Evolutionary conservation across 495 filamentous ascomycete genomes (phyloP).

Genomic region (Immersiella caudata): DNA sequence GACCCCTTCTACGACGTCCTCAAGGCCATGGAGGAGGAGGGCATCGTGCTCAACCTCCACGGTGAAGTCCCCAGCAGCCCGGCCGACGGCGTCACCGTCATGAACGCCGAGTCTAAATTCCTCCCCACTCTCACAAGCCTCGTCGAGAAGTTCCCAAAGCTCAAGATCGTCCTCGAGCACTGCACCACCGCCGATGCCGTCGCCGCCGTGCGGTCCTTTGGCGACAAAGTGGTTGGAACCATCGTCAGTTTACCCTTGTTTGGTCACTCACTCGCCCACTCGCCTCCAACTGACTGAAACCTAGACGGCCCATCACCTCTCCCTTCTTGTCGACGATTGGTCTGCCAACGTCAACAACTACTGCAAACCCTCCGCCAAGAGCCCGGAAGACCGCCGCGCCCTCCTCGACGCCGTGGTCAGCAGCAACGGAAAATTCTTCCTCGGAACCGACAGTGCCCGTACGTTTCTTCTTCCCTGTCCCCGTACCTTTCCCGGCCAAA

Average conservation of each 20-base stretch:
- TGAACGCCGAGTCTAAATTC: constrained; percentile 81
- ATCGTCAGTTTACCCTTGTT: constrained; percentile 50
- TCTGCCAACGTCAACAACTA: constrained; percentile 73
- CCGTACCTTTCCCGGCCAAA: neutral
- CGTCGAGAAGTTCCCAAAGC: constrained; percentile 72
- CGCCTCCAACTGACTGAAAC: neutral
- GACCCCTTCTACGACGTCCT: constrained; percentile 71
- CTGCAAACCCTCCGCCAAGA: constrained; percentile 84
- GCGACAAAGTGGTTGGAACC: constrained; percentile 71
- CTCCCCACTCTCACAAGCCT: constrained; percentile 74
- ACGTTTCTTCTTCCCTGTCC: neutral
- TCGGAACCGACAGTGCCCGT: constrained; percentile 44
- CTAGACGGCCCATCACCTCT: constrained; percentile 75
- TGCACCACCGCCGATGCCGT: constrained; percentile 84
- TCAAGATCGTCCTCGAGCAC: constrained; percentile 81
- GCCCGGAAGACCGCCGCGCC: constrained; percentile 72
- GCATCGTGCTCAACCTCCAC: constrained; percentile 62
- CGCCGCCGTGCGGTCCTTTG: constrained; percentile 73
- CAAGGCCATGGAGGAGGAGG: constrained; percentile 66
- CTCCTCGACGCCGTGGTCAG: constrained; percentile 68
- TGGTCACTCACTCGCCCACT: neutral
- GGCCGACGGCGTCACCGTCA: constrained; percentile 69
- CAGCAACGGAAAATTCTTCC: constrained; percentile 81
- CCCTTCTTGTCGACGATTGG: constrained; percentile 75
- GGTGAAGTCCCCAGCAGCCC: constrained; percentile 60